Percentiles rank a stretch among this genome's conserved stretches.
Evolutionary conservation across 129 eudicot species (phyloP).

Genomic region (Ambrosia artemisiifolia): DNA sequence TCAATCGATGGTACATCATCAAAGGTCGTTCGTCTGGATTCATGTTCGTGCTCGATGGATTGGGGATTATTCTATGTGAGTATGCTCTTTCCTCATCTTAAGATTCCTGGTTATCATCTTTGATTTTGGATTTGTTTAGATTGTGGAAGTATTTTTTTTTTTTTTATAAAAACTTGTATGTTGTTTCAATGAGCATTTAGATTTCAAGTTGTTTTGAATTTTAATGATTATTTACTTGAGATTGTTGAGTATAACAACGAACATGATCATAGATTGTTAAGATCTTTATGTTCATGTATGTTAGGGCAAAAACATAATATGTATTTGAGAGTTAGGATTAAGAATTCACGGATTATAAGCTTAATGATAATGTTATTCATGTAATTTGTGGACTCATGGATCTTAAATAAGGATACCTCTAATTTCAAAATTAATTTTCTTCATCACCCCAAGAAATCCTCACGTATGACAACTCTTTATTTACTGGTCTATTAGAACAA

Average conservation of each 20-base stretch:
- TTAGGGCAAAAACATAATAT: neutral
- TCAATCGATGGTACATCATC: constrained; percentile 91
- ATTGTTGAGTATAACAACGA: no score
- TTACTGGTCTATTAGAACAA: no score
- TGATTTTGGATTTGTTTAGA: no score
- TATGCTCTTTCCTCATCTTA: constrained; percentile 89
- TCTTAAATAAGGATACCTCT: neutral
- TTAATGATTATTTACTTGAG: constrained; percentile 8
- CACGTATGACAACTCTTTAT: no score
- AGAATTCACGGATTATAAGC: neutral
- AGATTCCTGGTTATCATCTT: constrained; percentile 80
- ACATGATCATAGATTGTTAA: neutral
- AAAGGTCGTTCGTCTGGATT: constrained; percentile 87
- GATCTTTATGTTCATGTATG: neutral
- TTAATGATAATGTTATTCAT: neutral
- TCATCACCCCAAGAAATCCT: no score
- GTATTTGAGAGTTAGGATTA: no score
- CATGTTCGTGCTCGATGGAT: constrained; percentile 92
- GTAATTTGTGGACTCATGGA: constrained; percentile 17
- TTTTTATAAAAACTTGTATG: no score
- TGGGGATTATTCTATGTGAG: constrained; percentile 86
- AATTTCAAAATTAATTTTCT: neutral
- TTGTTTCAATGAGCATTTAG: no score
- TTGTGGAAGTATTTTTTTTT: no score
- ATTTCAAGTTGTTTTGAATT: neutral